Base-by-base conservation (phyloP, 768 basidiomycete species). In the Suillus brevipes region DNA sequence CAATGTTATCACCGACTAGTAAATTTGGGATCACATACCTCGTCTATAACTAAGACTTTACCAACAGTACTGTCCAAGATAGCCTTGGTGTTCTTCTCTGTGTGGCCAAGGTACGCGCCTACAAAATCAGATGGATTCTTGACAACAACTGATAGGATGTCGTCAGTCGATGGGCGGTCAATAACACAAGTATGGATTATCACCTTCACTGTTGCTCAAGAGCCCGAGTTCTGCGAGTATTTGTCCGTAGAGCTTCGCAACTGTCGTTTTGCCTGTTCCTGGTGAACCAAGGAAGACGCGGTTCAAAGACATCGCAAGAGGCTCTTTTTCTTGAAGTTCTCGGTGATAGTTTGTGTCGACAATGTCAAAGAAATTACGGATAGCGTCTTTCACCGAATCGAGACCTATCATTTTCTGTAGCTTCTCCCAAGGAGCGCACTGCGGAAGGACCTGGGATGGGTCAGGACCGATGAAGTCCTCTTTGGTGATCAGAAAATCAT, bases 171-270 rank as follows among this genome's bases (percentile, higher is more conserved):
- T 6, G 6, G 34, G 23, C 23, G 50, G 42, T 20, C 60, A 31
- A 14, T 16, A 49, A 12, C 3, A 34, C 36, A 34, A 23, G 34
- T 14, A n/a, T 40, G 31, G 12, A 28, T 28, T 2, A 77, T 67
- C 64, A 87, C 89, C 88, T 84, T 91, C 89, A 10, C 87, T 87
- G 49, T 88, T 89, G 71, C 86, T 89, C n/a, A 91, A 71, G n/a
- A 91, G 71, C 5, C 84, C 82, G 1, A 91, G 71, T 58, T 89
- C 87, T 0, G 79, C 83, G 14, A 91, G 72, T 55, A 89, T 85
- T 64, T 83, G 81, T 0, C 89, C 89, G 67, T 90, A 91, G 5
- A 89, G 70, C 68, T 84, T 85, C 0, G 87, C 89, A 0, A 91
- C 89, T 0, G 86, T 86, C 1, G 89, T 91, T 72, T 90, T 91